Conservation (phyloP, 164 flowering plant genomes). For the Annona cherimola region DNA sequence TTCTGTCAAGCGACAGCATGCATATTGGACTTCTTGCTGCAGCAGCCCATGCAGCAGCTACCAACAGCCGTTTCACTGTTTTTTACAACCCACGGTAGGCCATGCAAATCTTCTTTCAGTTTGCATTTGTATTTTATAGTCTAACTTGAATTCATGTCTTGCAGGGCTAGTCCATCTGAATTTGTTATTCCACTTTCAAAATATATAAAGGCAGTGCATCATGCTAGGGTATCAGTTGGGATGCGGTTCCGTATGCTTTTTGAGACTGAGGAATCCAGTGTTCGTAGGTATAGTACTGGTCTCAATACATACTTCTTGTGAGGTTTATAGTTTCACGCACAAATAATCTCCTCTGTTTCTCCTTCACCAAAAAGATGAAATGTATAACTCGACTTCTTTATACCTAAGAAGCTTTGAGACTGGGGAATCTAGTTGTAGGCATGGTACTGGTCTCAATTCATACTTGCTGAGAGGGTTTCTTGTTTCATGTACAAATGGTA, state of each 20-base stretch:
- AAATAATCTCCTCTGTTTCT: too few relatives aligned
- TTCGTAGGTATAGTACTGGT: slow-evolving; percentile 53
- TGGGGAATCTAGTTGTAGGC: too few relatives aligned
- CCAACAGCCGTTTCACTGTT: slow-evolving; percentile 79
- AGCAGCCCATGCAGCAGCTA: slow-evolving; percentile 91
- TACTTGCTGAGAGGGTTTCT: too few relatives aligned
- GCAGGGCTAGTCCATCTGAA: slow-evolving; percentile 89
- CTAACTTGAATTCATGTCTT: slow-evolving; percentile 1
- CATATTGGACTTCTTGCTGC: slow-evolving; percentile 93
- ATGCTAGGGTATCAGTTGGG: slow-evolving; percentile 86
- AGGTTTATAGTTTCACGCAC: too few relatives aligned
- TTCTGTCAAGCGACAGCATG: slow-evolving; percentile 91
- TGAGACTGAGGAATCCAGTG: slow-evolving; percentile 90
- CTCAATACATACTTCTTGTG: neutral
- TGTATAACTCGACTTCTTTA: too few relatives aligned
- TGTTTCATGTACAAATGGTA: too few relatives aligned
- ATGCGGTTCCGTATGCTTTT: slow-evolving; percentile 93
- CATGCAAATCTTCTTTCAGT: neutral
- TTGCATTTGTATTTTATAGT: neutral
- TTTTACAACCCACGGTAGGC: slow-evolving; percentile 76
- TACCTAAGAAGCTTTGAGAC: too few relatives aligned
- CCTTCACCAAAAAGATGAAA: too few relatives aligned
- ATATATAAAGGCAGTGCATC: slow-evolving; percentile 71
- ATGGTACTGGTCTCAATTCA: too few relatives aligned
- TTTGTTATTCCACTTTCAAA: slow-evolving; percentile 81